These are phyloP conservation scores for Colletotrichum sansevieriae DNA, from an alignment of 2,329 filamentous ascomycete species.

Conservation along the genomic window DNA sequence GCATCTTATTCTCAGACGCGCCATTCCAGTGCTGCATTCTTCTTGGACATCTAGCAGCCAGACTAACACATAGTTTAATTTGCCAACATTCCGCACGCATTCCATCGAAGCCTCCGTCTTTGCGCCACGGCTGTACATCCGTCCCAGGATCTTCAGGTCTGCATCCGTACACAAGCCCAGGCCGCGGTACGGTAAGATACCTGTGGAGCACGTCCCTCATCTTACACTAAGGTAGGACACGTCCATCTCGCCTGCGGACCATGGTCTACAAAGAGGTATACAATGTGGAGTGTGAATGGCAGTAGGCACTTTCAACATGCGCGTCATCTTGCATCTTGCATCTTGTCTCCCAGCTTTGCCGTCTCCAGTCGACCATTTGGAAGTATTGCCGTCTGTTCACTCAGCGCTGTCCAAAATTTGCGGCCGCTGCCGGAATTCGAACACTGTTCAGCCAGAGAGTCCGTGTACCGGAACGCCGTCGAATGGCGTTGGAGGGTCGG, in stretches of 20 bases:
- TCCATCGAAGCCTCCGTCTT: constrained; percentile 31
- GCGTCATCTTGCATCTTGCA: too few relatives aligned
- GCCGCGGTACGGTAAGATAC: constrained; percentile 21
- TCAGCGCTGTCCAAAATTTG: constrained; percentile 13
- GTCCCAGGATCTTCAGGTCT: constrained; percentile 23
- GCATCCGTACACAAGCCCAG: constrained; percentile 16
- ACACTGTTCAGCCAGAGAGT: constrained; percentile 7
- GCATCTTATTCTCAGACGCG: constrained; percentile 35
- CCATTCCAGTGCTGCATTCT: constrained; percentile 29
- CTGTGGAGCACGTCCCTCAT: constrained; percentile 29
- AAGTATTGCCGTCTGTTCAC: constrained; percentile 19
- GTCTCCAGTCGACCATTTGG: neutral
- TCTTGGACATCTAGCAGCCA: constrained; percentile 24
- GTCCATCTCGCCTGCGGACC: constrained; percentile 9
- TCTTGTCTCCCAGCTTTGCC: neutral
- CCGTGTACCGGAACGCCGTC: constrained; percentile 27
- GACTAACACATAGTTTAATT: constrained; percentile 31
- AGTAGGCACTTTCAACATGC: neutral
- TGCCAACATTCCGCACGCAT: constrained; percentile 29
- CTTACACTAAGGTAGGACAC: neutral
- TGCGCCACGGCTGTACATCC: constrained; percentile 26
- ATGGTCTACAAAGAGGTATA: neutral
- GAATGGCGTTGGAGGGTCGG: constrained; percentile 34
- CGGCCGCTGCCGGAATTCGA: constrained; percentile 26
- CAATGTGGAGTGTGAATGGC: neutral